Conservation (phyloP, 768 basidiomycete species). For the Hemileccinum rubropunctum region DNA sequence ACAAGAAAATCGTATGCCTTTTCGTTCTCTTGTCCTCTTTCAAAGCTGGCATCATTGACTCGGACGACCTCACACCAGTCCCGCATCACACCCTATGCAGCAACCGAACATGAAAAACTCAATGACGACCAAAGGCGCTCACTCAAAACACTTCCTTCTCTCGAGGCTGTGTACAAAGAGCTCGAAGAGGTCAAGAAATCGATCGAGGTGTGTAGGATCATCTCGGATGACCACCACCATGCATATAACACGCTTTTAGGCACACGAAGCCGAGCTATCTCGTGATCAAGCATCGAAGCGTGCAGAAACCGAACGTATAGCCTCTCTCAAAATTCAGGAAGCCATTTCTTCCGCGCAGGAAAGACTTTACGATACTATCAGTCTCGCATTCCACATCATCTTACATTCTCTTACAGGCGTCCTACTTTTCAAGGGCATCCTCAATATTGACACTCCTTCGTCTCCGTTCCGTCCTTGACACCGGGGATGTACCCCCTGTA, state of each 20-base stretch:
- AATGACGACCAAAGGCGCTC: constrained; percentile 86
- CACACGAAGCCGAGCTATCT: constrained; percentile 59
- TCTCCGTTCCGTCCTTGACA: constrained; percentile 48
- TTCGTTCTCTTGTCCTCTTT: constrained; percentile 8
- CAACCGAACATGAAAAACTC: constrained; percentile 65
- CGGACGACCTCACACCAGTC: constrained; percentile 41
- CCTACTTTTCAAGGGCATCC: constrained; percentile 41
- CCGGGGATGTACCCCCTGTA: constrained; percentile 43
- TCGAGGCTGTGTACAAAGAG: constrained; percentile 81
- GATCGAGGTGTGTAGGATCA: constrained; percentile 71
- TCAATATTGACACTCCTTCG: constrained; percentile 60
- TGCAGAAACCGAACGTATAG: constrained; percentile 53
- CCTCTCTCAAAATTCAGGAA: constrained; percentile 51
- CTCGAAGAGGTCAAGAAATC: constrained; percentile 80
- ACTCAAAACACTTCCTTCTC: constrained; percentile 65
- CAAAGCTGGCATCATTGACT: constrained; percentile 10
- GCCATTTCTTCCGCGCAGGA: constrained; percentile 64
- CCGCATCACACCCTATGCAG: constrained; percentile 69
- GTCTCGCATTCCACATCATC: neutral
- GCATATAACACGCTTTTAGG: constrained; percentile 34
- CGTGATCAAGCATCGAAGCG: constrained; percentile 55
- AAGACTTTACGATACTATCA: constrained; percentile 6
- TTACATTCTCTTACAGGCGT: constrained; percentile 36
- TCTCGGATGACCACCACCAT: neutral
- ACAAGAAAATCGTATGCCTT: constrained; percentile 77